These are phyloP conservation scores for Albifimbria verrucaria DNA, from an alignment of 2,329 filamentous ascomycete genomes.

Conservation along the genomic window DNA sequence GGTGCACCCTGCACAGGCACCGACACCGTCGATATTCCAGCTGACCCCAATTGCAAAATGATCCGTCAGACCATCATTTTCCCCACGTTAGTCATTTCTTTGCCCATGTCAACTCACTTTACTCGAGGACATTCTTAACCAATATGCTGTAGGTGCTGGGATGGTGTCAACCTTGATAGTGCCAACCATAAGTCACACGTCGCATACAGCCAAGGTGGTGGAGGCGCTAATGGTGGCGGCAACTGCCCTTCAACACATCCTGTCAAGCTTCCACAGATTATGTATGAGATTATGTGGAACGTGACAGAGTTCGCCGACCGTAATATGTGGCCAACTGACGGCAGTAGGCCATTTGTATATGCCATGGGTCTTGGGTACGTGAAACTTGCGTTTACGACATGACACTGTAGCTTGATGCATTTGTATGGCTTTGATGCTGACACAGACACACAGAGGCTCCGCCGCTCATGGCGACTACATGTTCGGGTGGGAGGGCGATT, in stretches of 20 bases:
- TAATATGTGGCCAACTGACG: slow-evolving; percentile 1
- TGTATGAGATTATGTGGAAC: slow-evolving; percentile 3
- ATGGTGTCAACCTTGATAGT: neutral
- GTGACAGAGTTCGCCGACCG: neutral
- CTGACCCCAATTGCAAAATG: slow-evolving; percentile 44
- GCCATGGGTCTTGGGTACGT: slow-evolving; percentile 3
- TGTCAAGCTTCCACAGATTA: slow-evolving; percentile 1
- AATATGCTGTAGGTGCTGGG: neutral
- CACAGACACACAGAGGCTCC: neutral
- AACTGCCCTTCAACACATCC: slow-evolving; percentile 1
- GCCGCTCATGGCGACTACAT: slow-evolving; percentile 1
- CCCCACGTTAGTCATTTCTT: slow-evolving; percentile 37
- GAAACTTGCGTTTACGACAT: no score
- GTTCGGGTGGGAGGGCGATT: slow-evolving; percentile 1
- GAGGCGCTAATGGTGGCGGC: neutral
- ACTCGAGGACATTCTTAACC: neutral
- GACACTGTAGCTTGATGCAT: neutral
- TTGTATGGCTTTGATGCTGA: no score
- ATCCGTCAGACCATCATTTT: slow-evolving; percentile 53
- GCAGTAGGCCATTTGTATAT: neutral
- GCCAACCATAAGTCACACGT: neutral
- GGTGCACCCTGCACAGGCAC: slow-evolving; percentile 45
- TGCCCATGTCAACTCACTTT: no score
- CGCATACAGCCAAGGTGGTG: neutral
- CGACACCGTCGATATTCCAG: slow-evolving; percentile 49